phyloP scores from a whole-genome alignment of 75 land plant genomes.

The Picea sitchensis region DNA sequence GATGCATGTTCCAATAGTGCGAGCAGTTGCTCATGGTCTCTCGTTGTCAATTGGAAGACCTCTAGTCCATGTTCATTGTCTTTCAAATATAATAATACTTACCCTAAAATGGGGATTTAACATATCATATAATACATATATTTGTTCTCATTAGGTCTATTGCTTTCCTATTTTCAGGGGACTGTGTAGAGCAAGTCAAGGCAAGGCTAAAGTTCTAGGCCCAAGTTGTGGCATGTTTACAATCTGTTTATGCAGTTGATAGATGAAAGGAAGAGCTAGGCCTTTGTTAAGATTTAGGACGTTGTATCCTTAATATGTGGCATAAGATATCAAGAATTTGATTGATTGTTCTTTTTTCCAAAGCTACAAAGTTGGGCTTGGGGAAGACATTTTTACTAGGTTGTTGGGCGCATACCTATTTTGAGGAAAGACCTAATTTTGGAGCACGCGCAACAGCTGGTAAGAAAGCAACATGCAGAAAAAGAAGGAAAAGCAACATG shows the following conservation, averaged over 20 bases:
- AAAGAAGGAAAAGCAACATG: too few relatives aligned
- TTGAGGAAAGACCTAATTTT: too few relatives aligned
- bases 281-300: neutral
- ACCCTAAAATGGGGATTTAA: too few relatives aligned
- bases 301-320: neutral
- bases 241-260: constrained; percentile 47
- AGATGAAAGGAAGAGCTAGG: neutral
- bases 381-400: neutral
- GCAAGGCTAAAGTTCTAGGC: constrained; percentile 75
- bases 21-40: constrained; percentile 18
- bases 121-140: too few relatives aligned
- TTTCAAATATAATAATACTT: neutral
- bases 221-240: constrained; percentile 68
- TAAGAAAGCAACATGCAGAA: too few relatives aligned
- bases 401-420: too few relatives aligned
- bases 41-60: constrained; percentile 63
- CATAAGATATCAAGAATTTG: neutral
- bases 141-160: too few relatives aligned
- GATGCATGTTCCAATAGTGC: constrained; percentile 12
- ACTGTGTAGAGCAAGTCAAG: constrained; percentile 67
- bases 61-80: constrained; percentile 61
- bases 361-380: neutral
- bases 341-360: neutral
- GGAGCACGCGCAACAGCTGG: too few relatives aligned
- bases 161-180: constrained; percentile 35